Percentiles rank a stretch among this genome's conserved stretches.
These are phyloP conservation scores for Ambrosiella cleistominuta DNA, from an alignment of 2,329 filamentous ascomycete genomes.

Conservation along the genomic window DNA sequence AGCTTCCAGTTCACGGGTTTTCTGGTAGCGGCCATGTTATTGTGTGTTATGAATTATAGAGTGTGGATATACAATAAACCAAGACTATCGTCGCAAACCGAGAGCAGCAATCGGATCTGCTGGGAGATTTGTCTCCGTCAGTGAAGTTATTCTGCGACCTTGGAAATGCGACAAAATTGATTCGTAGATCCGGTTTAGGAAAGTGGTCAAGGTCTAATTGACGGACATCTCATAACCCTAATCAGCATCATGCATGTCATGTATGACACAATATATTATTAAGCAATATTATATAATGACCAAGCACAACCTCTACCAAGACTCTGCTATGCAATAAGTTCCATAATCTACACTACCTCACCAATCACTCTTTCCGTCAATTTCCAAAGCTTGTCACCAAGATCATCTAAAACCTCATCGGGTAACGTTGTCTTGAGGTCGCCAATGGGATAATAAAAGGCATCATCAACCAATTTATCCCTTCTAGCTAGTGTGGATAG, in stretches of 20 bases:
- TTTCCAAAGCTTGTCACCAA: background rate
- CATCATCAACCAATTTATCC: background rate
- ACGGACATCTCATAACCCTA: background rate
- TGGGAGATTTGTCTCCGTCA: background rate
- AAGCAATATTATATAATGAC: background rate
- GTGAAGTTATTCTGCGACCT: constrained; percentile 1
- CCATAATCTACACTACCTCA: background rate
- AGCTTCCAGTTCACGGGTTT: constrained; percentile 26
- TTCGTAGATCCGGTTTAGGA: background rate
- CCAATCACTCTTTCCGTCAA: background rate
- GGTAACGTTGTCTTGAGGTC: background rate
- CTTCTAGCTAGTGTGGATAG: background rate
- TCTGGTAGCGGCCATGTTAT: constrained; percentile 1
- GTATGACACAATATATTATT: background rate
- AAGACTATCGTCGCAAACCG: background rate
- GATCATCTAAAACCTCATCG: background rate
- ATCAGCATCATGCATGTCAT: background rate
- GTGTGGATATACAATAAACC: background rate
- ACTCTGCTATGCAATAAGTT: background rate
- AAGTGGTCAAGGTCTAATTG: constrained; percentile 4
- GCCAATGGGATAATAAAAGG: background rate
- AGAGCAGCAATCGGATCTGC: background rate
- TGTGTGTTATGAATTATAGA: background rate
- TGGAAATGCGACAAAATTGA: constrained; percentile 10
- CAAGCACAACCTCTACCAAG: background rate